phyloP scores from a whole-genome alignment of 2,329 filamentous ascomycete genomes.

The Trichoderma simmonsii region DNA sequence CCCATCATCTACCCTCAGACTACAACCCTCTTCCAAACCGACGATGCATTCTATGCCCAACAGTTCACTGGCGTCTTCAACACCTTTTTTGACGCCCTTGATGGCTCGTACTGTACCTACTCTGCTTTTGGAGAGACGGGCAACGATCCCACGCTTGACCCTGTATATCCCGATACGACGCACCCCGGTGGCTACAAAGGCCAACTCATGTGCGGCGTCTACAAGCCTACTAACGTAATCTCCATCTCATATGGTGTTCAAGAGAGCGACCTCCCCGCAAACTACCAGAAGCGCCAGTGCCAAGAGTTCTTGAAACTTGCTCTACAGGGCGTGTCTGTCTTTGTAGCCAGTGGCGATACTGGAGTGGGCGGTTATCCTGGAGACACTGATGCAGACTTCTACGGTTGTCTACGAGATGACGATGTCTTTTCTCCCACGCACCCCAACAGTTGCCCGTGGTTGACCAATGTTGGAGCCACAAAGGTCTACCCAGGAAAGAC shows the following conservation, averaged over 20 bases:
- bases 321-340: slow-evolving; percentile 39
- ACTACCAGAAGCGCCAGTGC: slow-evolving; percentile 45
- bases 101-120: slow-evolving; percentile 52
- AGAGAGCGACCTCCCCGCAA: slow-evolving; percentile 44
- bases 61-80: slow-evolving; percentile 36
- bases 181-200: slow-evolving; percentile 22
- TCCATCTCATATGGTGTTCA: slow-evolving; percentile 45
- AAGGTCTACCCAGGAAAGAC: slow-evolving; percentile 41
- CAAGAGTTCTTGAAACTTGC: slow-evolving; percentile 46
- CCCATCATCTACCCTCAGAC: slow-evolving; percentile 51
- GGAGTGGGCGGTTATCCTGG: slow-evolving; percentile 28
- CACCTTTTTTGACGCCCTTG: slow-evolving; percentile 51
- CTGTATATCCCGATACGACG: slow-evolving; percentile 47
- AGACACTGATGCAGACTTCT: slow-evolving; percentile 21
- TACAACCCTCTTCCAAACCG: slow-evolving; percentile 44
- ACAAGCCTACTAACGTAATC: slow-evolving; percentile 31
- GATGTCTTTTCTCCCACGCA: slow-evolving; percentile 33
- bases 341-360: slow-evolving; percentile 41
- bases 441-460: slow-evolving; percentile 41
- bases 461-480: slow-evolving; percentile 50
- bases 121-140: slow-evolving; percentile 49
- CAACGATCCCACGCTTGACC: slow-evolving; percentile 41
- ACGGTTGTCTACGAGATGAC: slow-evolving; percentile 19
- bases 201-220: slow-evolving; percentile 29
- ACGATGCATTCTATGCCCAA: slow-evolving; percentile 36